Base-by-base conservation (phyloP, 2,329 filamentous ascomycete genomes). In the Botrytis aclada region DNA sequence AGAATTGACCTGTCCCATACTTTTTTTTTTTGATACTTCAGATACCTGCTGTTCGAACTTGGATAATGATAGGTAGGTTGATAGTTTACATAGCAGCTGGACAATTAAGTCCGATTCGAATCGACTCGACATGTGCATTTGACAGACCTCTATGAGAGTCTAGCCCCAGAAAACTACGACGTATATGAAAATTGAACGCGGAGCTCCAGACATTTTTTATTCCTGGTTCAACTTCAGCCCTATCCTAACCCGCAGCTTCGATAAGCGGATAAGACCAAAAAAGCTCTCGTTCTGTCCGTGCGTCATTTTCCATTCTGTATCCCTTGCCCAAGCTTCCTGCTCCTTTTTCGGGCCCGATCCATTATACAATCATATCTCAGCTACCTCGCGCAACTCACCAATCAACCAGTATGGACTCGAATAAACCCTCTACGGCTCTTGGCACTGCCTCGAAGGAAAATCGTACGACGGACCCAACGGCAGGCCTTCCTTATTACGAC, bases 401-500 rank as follows among this genome's bases (percentile, higher is more conserved):
- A 63, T 37, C 54, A 60, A 37, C 14, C 54, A 70, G 2, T 7
- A 70, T 63, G 51, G 67, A 60, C 22, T 29, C 67, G 22, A 47
- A 37, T 20, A 69, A 69, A 41, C n/a, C 34, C 7, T 12, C 47
- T 12, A 56, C 25, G 8, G 37, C 43, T 22, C 47, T 41, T 32
- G 43, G 60, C n/a, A 65, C 25, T 32, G 29, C 10, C 25, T 70
- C 61, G 29, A 71, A 66, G 87, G 87, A 86, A 79, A 84, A 43
- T 22, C 65, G 51, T 18, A 25, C 65, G 39, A 47, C 86, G 87
- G 76, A 88, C 85, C 73, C 81, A 82, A 83, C 84, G 60, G 84
- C 85, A 29, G 84, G 86, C 73, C 80, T 83, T 69, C 90, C 90
- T 29, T 93, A 92, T 83, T 94, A 94, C 82, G 92, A 94, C 81